Percentiles rank a stretch among this genome's conserved stretches.
Evolutionary conservation across 139 green algal species (phyloP).

Genomic region (Chlorella ohadii): DNA sequence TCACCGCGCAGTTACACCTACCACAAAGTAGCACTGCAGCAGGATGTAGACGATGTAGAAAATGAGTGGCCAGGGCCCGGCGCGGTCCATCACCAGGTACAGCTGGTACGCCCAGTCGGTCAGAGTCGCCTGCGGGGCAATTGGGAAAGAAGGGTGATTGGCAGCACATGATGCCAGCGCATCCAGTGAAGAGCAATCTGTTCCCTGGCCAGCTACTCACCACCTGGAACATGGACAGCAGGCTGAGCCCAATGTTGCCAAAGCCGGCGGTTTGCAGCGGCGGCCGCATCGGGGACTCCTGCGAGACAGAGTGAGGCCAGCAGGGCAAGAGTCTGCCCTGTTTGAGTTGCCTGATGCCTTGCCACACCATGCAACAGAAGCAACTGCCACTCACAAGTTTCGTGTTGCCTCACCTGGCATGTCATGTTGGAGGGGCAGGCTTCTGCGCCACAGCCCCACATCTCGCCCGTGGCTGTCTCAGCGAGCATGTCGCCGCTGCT

Average conservation of each 20-base stretch:
- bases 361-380: too few species aligned
- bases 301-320: conserved; percentile 12
- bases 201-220: background rate
- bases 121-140: conserved; percentile 8
- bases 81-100: conserved; percentile 57
- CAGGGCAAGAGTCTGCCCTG: too few species aligned
- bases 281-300: background rate
- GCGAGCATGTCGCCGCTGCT: conserved; percentile 24
- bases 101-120: conserved; percentile 68
- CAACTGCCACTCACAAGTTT: too few species aligned
- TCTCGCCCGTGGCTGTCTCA: background rate
- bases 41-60: conserved; percentile 76
- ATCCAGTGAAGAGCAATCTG: background rate
- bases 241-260: conserved; percentile 68
- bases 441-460: conserved; percentile 53
- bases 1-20: too few species aligned
- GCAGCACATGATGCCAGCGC: background rate
- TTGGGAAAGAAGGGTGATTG: background rate
- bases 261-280: conserved; percentile 65
- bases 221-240: conserved; percentile 75
- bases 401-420: conserved; percentile 48
- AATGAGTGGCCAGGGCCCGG: conserved; percentile 43
- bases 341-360: too few species aligned
- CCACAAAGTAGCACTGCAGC: conserved; percentile 79
- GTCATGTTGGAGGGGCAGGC: conserved; percentile 58